Conservation (phyloP, 1,139 yeast genomes). For the Pichia sp. region DNA sequence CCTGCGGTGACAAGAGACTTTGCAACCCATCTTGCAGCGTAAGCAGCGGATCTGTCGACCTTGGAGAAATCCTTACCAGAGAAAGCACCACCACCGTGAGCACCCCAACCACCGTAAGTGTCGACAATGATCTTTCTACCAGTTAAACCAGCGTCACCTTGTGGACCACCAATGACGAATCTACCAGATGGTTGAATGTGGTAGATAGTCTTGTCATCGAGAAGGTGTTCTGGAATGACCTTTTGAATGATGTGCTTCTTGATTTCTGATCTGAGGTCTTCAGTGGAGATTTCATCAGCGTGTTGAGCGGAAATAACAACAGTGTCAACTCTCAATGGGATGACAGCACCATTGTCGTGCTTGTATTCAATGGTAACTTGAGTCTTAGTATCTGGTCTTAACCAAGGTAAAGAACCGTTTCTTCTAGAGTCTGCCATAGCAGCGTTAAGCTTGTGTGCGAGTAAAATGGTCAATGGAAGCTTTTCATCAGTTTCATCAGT, state of each 20-base stretch:
- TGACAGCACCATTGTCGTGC: constrained; percentile 90
- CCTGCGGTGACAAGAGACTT: constrained; percentile 94
- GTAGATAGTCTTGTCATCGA: constrained; percentile 92
- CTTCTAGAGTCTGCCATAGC: constrained; percentile 98
- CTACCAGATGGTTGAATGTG: constrained; percentile 99
- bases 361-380: constrained; percentile 97
- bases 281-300: constrained; percentile 92
- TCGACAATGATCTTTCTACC: constrained; percentile 99
- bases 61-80: constrained; percentile 99
- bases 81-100: constrained; percentile 99
- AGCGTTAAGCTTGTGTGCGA: constrained; percentile 94
- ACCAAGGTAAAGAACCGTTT: constrained; percentile 89
- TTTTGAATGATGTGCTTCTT: constrained; percentile 75
- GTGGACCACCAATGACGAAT: constrained; percentile 99
- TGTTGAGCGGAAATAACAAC: constrained; percentile 97
- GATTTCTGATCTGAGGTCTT: constrained; percentile 76
- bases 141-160: constrained; percentile 99
- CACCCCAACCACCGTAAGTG: constrained; percentile 99
- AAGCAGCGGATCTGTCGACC: constrained; percentile 99
- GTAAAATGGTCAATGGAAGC: constrained; percentile 88
- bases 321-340: constrained; percentile 95
- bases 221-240: constrained; percentile 84
- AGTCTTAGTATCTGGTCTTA: constrained; percentile 99
- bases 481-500: constrained; percentile 98
- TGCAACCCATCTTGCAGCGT: constrained; percentile 99